These are phyloP conservation scores for Aschersonia sp. DNA, from an alignment of 2,329 filamentous ascomycete species.

Conservation along the genomic window DNA sequence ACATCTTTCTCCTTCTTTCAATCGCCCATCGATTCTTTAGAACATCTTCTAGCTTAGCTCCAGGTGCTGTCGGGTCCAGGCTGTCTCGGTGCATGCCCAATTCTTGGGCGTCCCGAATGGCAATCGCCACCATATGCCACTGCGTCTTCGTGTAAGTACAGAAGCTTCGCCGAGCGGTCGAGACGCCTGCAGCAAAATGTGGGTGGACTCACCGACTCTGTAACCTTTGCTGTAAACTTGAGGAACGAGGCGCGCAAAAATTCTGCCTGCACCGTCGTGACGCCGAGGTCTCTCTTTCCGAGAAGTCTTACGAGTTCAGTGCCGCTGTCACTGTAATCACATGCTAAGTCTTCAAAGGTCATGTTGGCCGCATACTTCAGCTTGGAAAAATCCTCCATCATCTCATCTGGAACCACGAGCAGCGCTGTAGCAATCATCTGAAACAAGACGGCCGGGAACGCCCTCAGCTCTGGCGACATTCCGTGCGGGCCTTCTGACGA, in stretches of 20 bases:
- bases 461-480: slow-evolving; percentile 34
- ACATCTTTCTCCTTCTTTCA: slow-evolving; percentile 39
- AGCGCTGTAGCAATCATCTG: slow-evolving; percentile 41
- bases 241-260: slow-evolving; percentile 41
- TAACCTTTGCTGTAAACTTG: slow-evolving; percentile 44
- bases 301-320: slow-evolving; percentile 36
- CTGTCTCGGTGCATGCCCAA: slow-evolving; percentile 43
- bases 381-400: slow-evolving; percentile 34
- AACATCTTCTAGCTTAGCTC: slow-evolving; percentile 30
- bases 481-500: slow-evolving; percentile 33
- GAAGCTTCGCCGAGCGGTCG: background rate
- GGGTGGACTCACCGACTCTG: slow-evolving; percentile 30
- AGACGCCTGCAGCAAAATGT: background rate
- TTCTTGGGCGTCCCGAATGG: slow-evolving; percentile 48
- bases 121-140: slow-evolving; percentile 41
- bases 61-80: slow-evolving; percentile 32
- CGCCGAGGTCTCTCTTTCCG: slow-evolving; percentile 40
- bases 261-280: slow-evolving; percentile 41
- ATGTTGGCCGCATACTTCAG: slow-evolving; percentile 45
- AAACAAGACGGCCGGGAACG: slow-evolving; percentile 46
- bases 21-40: slow-evolving; percentile 44
- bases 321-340: slow-evolving; percentile 46
- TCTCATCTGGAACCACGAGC: slow-evolving; percentile 32
- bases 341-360: slow-evolving; percentile 45
- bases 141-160: slow-evolving; percentile 9